Evolutionary conservation across 306 rosid genomes (phyloP), one percentile per base, ranked within the genome.

Genomic region (Gillenia trifoliata): DNA sequence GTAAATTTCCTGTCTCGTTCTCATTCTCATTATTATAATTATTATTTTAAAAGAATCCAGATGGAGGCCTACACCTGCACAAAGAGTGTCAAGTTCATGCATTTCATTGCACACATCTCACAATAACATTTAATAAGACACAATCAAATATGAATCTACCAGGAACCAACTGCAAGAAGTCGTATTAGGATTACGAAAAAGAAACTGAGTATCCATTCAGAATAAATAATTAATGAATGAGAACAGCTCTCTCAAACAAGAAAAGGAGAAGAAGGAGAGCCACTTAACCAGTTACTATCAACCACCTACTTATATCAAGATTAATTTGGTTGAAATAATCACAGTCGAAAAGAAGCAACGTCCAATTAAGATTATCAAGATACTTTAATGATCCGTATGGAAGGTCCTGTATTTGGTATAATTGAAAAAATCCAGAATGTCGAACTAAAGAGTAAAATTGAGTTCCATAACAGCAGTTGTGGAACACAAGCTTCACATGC

Each of bases 401-500:
- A 64, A 74, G 61, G 68, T 30, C 73, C 62, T 26, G 74, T 22
- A 60, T 74, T 70, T 78, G 50, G 28, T 69, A 63, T 38, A 59
- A 66, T 64, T 72, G 77, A 23, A 60, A 67, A 38, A 83, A 79
- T 70, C 69, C 59, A 83, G 66, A 71, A 74, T 31, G 83, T 77
- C 23, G 30, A 83, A 76, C 50, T 73, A 75, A 73, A 67, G 20
- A 69, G 23, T 29, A 33, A 77, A 79, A 77, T 63, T 75, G 75
- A 79, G 86, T 84, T 83, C 83, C 82, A 83, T 49, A 84, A 76
- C 30, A 74, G 69, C 31, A 74, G 70, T 69, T 79, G 81, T 74
- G 78, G 79, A 77, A 71, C 80, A 83, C 73, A 75, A 76, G 87
- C 87, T 81, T 86, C 89, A 86, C 84, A 76, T 62, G 81, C 91